Evolutionary conservation across 2,329 filamentous ascomycete genomes (phyloP), one percentile per base, ranked within the genome.

Genomic region (Sphaerulina populicola): DNA sequence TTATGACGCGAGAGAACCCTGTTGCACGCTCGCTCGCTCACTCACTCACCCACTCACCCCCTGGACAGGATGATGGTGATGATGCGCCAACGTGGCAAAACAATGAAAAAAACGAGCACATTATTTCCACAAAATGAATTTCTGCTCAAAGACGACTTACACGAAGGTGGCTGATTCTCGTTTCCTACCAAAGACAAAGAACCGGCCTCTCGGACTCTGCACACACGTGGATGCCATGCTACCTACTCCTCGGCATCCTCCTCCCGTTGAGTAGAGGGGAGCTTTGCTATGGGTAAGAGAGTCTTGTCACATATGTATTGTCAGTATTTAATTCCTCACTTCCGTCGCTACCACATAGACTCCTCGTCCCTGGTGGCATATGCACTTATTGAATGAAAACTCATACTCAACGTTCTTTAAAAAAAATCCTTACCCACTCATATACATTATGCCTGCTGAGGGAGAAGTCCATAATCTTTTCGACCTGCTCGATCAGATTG

Each of bases 191-290:
- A 9, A 6, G 15, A 49, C 46, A 49, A 49, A 49, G 46, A 23
- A 23, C 41, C 35, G 38, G 46, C 46, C 38, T 38, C 46, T 21
- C 38, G 31, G 8, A 1, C 27, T 5, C 27, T 27, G 23, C 23
- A 23, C 18, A 18, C 39, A 41, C 31, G 38, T 49, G 46, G 46
- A 38, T 12, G 46, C 29, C 46, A 49, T 38, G 37, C 23, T 27
- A 27, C 23, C 23, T 27, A 27, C 23, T 27, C 23, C 23, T 27
- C 6, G 18, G 18, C 2, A 18, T 18, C 18, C 18, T 3, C 18
- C 18, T 18, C 18, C 18, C 18, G 4, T 18, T 18, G 18, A 18
- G 18, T 18, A 18, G 18, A 3, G 18, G 18, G 18, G 18, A 18
- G 18, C 18, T 18, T 18, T 18, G 18, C 18, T 18, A 18, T 18